Conservation (phyloP, 164 flowering plant genomes). For the Sedum album region DNA sequence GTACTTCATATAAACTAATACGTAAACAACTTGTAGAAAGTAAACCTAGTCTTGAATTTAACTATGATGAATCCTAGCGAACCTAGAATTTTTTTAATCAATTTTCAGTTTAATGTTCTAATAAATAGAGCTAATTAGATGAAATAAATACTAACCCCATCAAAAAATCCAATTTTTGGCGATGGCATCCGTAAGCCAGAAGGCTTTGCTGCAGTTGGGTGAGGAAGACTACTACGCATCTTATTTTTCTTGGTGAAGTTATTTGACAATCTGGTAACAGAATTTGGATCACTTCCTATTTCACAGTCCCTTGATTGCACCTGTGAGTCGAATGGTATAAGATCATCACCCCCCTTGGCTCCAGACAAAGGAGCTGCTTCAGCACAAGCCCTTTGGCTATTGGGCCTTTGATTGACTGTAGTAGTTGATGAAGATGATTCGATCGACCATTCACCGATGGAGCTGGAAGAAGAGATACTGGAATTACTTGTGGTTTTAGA, state of each 20-base stretch:
- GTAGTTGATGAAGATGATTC: slow-evolving; percentile 64
- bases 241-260: slow-evolving; percentile 20
- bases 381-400: slow-evolving; percentile 24
- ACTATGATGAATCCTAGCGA: too few species aligned
- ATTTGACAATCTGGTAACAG: slow-evolving; percentile 12
- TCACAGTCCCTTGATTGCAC: slow-evolving; percentile 11
- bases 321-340: slow-evolving; percentile 15
- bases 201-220: slow-evolving; percentile 39
- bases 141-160: slow-evolving; percentile 56
- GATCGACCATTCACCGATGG: slow-evolving; percentile 74
- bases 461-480: slow-evolving; percentile 60
- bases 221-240: slow-evolving; percentile 15
- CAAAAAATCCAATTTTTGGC: slow-evolving; percentile 91
- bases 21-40: neutral
- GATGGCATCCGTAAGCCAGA: slow-evolving; percentile 89
- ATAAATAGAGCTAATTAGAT: neutral
- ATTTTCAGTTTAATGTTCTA: neutral
- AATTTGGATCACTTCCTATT: slow-evolving; percentile 12
- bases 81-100: too few species aligned
- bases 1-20: neutral
- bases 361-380: slow-evolving; percentile 19
- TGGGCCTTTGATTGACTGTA: slow-evolving; percentile 33
- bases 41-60: neutral
- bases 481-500: slow-evolving; percentile 34
- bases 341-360: slow-evolving; percentile 16